phyloP scores from a whole-genome alignment of 208 protist species.

The Acanthamoeba royreba region DNA sequence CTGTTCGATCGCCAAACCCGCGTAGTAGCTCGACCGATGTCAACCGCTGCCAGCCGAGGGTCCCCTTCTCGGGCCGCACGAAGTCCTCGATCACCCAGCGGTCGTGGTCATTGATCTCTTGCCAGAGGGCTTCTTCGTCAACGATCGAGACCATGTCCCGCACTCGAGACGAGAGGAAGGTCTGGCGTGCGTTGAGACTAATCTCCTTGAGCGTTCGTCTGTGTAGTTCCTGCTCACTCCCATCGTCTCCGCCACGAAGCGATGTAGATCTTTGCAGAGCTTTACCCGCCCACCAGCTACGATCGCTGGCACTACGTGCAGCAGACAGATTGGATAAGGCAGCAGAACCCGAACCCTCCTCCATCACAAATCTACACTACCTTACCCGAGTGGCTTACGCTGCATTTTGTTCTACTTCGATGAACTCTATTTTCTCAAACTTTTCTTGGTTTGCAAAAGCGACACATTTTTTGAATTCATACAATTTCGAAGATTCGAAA shows the following conservation, averaged over 20 bases:
- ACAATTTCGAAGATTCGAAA: no score
- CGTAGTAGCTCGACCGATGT: not conserved
- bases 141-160: not conserved
- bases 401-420: no score
- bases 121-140: not conserved
- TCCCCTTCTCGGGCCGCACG: not conserved
- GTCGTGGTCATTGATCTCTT: not conserved
- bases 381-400: no score
- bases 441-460: no score
- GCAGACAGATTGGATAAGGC: no score
- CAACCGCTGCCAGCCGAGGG: not conserved
- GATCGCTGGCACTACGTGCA: not conserved
- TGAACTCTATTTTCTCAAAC: no score
- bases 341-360: no score
- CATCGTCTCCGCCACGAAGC: not conserved
- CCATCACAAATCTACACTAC: no score
- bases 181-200: not conserved
- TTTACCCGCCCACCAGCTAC: not conserved
- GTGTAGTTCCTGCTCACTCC: no score
- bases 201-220: not conserved
- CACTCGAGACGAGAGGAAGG: not conserved
- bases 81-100: not conserved
- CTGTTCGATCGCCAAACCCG: no score
- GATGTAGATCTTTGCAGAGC: not conserved
- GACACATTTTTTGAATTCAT: no score